Conservation (phyloP, 2,329 filamentous ascomycete genomes). For the Aspergillus nomiae region DNA sequence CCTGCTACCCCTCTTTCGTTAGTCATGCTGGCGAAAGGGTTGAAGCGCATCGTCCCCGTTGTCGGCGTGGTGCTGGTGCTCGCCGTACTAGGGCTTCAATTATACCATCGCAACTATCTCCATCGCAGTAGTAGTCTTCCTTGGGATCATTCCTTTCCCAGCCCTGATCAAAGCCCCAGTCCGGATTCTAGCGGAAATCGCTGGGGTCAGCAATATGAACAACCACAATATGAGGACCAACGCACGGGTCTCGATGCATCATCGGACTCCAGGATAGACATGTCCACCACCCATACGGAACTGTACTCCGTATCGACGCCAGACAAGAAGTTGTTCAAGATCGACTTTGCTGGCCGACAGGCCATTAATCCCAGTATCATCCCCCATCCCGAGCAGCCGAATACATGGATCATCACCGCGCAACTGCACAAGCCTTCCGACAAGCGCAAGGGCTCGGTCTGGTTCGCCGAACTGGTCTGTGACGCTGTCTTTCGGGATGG, state of each 20-base stretch:
- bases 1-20: neutral
- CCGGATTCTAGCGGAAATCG: neutral
- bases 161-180: neutral
- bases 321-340: constrained; percentile 52
- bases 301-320: constrained; percentile 52
- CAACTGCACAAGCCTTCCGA: constrained; percentile 43
- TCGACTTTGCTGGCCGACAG: constrained; percentile 48
- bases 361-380: constrained; percentile 61
- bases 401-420: constrained; percentile 56
- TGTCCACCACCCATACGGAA: constrained; percentile 27
- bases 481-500: constrained; percentile 51
- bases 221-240: neutral
- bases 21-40: neutral
- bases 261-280: neutral
- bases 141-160: neutral
- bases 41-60: neutral
- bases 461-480: constrained; percentile 53
- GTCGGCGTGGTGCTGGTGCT: neutral
- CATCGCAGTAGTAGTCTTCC: neutral
- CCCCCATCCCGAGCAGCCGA: constrained; percentile 52
- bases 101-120: neutral
- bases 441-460: constrained; percentile 25
- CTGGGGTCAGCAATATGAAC: neutral
- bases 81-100: neutral
- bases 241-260: neutral